phyloP scores from a whole-genome alignment of 2,329 filamentous ascomycete genomes.

The Massarina eburnea region DNA sequence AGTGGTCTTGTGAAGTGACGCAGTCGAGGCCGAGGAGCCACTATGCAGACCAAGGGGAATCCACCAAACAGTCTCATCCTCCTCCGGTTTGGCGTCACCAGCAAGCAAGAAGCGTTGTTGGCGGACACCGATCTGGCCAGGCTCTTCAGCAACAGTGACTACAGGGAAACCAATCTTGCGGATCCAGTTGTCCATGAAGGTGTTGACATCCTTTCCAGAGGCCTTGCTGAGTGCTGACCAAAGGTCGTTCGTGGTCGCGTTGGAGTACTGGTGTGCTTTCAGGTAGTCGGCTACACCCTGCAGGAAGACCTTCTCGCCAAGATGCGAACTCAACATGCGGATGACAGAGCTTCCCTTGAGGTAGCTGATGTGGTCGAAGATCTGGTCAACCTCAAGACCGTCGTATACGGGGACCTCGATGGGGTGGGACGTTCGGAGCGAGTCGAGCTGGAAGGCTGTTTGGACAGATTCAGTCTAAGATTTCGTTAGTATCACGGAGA shows the following conservation, averaged over 20 bases:
- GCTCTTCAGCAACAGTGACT: conserved; percentile 80
- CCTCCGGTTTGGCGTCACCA: conserved; percentile 86
- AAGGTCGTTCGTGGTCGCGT: conserved; percentile 88
- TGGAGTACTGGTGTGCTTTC: conserved; percentile 81
- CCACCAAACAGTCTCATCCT: conserved; percentile 95
- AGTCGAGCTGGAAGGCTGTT: conserved; percentile 85
- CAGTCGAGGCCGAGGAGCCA: conserved; percentile 57
- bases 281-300: conserved; percentile 89
- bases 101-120: conserved; percentile 90
- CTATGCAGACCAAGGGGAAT: conserved; percentile 84
- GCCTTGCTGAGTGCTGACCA: conserved; percentile 87
- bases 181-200: conserved; percentile 94
- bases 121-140: conserved; percentile 76
- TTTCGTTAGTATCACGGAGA: conserved; percentile 37
- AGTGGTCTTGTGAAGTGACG: conserved; percentile 63
- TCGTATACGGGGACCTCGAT: conserved; percentile 95
- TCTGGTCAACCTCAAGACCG: conserved; percentile 94
- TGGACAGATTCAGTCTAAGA: conserved; percentile 83
- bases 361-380: conserved; percentile 96
- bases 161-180: conserved; percentile 93
- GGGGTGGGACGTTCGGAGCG: conserved; percentile 87
- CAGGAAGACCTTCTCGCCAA: conserved; percentile 85
- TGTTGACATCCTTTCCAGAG: conserved; percentile 81
- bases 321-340: conserved; percentile 89
- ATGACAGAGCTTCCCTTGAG: conserved; percentile 95